These are phyloP conservation scores for Codiaeum variegatum DNA, from an alignment of 441 rosid genomes.

Conservation along the genomic window DNA sequence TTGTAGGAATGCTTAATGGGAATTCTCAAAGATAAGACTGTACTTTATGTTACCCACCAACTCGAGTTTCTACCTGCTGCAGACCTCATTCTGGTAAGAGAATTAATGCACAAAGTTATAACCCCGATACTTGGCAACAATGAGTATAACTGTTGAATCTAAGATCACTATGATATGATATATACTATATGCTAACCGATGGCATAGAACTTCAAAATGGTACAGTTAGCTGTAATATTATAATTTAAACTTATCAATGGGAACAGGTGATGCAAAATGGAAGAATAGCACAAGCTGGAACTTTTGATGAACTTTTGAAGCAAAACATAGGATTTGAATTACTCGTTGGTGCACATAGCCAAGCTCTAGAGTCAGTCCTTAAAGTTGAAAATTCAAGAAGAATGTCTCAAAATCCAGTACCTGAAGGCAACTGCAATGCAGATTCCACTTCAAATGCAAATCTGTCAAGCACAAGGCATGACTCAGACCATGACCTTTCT, in stretches of 20 bases:
- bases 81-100: constrained; percentile 86
- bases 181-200: neutral
- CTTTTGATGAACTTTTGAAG: constrained; percentile 63
- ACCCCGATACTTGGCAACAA: constrained; percentile 3
- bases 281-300: constrained; percentile 85
- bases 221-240: neutral
- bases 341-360: constrained; percentile 88
- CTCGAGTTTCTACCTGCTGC: constrained; percentile 98
- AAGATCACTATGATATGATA: neutral
- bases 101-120: neutral
- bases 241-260: constrained; percentile 18
- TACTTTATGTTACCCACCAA: constrained; percentile 94
- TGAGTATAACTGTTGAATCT: neutral
- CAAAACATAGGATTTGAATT: constrained; percentile 84
- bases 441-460: constrained; percentile 40
- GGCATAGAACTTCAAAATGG: neutral
- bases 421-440: constrained; percentile 37
- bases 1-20: constrained; percentile 93
- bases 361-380: constrained; percentile 73
- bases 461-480: constrained; percentile 36
- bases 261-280: constrained; percentile 93
- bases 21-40: constrained; percentile 70
- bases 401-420: constrained; percentile 31
- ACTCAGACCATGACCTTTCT: constrained; percentile 53
- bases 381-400: constrained; percentile 55